Percentiles rank a stretch among this genome's conserved stretches.
Evolutionary conservation across 345 rosid species (phyloP).

Genomic region (Kernera saxatilis): DNA sequence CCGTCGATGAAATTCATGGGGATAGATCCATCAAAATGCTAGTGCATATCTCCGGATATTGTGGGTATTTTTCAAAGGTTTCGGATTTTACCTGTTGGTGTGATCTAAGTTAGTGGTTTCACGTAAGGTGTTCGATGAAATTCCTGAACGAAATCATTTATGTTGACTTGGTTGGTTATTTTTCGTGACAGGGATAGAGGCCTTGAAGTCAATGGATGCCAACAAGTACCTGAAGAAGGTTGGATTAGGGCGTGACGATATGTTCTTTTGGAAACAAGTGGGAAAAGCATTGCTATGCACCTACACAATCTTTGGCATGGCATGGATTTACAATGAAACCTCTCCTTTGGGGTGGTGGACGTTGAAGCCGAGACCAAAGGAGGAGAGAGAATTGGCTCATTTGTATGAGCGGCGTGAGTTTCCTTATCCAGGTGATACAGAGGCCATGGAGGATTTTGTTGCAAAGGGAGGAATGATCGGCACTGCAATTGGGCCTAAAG

Average conservation of each 20-base stretch:
- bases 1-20: neutral
- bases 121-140: slow-evolving; percentile 29
- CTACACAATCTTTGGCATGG: slow-evolving; percentile 60
- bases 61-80: neutral
- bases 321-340: slow-evolving; percentile 73
- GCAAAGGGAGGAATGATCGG: slow-evolving; percentile 81
- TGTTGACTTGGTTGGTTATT: neutral
- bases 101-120: neutral
- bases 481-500: slow-evolving; percentile 67
- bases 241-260: slow-evolving; percentile 67
- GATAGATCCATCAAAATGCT: neutral
- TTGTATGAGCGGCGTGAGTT: slow-evolving; percentile 71
- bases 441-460: slow-evolving; percentile 88
- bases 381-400: slow-evolving; percentile 70
- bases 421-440: slow-evolving; percentile 83
- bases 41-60: neutral
- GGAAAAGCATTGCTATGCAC: slow-evolving; percentile 76
- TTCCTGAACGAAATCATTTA: neutral
- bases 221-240: slow-evolving; percentile 56
- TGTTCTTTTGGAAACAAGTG: slow-evolving; percentile 70
- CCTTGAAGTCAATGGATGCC: slow-evolving; percentile 46
- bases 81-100: neutral
- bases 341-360: slow-evolving; percentile 96
- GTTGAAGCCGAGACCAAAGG: slow-evolving; percentile 77
- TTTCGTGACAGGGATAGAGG: slow-evolving; percentile 42